These are phyloP conservation scores for Allodekkera sacchari DNA, from an alignment of 805 yeast genomes.

Conservation along the genomic window DNA sequence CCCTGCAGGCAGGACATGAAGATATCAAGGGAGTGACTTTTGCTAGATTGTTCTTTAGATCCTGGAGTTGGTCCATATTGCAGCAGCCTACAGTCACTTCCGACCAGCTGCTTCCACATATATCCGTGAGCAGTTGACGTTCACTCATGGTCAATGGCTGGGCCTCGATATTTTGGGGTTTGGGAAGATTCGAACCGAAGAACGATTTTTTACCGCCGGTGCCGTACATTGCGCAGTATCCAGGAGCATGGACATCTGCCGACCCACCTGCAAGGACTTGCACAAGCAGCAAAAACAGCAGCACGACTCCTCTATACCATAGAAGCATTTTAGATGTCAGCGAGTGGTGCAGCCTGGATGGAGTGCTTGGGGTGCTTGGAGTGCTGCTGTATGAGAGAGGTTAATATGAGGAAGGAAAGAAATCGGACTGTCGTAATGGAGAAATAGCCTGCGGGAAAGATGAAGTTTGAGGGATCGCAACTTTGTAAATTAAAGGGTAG, in stretches of 20 bases:
- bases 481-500: no score
- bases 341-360: not conserved
- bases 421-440: no score
- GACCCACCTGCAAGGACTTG: no score
- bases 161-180: slow-evolving; percentile 52
- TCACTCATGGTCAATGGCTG: slow-evolving; percentile 37
- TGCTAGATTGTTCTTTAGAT: slow-evolving; percentile 50
- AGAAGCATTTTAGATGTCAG: no score
- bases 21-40: slow-evolving; percentile 76
- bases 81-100: slow-evolving; percentile 56
- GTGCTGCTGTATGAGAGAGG: not conserved
- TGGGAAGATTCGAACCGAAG: slow-evolving; percentile 76
- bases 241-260: slow-evolving; percentile 26
- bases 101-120: slow-evolving; percentile 71
- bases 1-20: slow-evolving; percentile 88
- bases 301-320: no score
- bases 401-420: not conserved
- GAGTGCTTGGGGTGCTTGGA: not conserved
- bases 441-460: no score
- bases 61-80: slow-evolving; percentile 48
- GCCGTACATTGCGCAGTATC: slow-evolving; percentile 49
- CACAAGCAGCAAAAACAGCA: no score
- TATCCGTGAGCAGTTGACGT: slow-evolving; percentile 34
- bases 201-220: slow-evolving; percentile 69
- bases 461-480: no score